Evolutionary conservation across 805 yeast species (phyloP).

Genomic region (Zygoascus biomembranicola): DNA sequence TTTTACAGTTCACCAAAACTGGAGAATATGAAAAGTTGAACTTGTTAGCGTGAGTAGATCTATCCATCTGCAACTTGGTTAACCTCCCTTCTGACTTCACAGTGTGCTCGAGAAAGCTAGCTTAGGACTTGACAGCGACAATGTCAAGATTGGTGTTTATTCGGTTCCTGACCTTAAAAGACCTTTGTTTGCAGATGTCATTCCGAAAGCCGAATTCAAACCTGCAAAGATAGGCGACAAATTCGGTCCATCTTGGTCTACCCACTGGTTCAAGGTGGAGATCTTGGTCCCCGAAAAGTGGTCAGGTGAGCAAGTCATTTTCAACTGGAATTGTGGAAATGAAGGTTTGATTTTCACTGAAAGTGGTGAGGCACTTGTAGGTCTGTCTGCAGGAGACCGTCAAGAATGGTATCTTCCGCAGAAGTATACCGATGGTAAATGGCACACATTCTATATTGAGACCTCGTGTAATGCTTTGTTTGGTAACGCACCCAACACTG

Average conservation of each 20-base stretch:
- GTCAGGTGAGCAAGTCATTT: constrained; percentile 41
- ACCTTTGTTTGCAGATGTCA: constrained; percentile 52
- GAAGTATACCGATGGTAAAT: constrained; percentile 39
- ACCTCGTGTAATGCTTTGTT: constrained; percentile 96
- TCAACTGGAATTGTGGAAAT: constrained; percentile 78
- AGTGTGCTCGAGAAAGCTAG: constrained; percentile 62
- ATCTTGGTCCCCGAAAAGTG: constrained; percentile 51
- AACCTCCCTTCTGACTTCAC: constrained; percentile 49
- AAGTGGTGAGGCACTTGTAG: constrained; percentile 65
- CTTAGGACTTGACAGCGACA: constrained; percentile 36
- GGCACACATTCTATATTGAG: constrained; percentile 71
- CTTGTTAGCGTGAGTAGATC: constrained; percentile 28
- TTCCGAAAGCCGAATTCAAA: constrained; percentile 35
- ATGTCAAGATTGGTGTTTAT: constrained; percentile 53
- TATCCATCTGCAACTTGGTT: constrained; percentile 34
- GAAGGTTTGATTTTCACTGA: constrained; percentile 75
- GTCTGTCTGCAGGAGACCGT: constrained; percentile 81
- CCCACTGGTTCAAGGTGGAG: constrained; percentile 78
- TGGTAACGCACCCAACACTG: constrained; percentile 49
- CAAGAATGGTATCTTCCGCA: constrained; percentile 61
- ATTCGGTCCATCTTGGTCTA: constrained; percentile 92
- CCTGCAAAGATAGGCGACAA: constrained; percentile 47
- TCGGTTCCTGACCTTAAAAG: constrained; percentile 60
- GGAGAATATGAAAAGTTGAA: background rate
- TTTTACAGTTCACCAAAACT: background rate